Evolutionary conservation across 805 yeast genomes (phyloP), one percentile per base, ranked within the genome.

Genomic region (Scheffersomyces stipitis): DNA sequence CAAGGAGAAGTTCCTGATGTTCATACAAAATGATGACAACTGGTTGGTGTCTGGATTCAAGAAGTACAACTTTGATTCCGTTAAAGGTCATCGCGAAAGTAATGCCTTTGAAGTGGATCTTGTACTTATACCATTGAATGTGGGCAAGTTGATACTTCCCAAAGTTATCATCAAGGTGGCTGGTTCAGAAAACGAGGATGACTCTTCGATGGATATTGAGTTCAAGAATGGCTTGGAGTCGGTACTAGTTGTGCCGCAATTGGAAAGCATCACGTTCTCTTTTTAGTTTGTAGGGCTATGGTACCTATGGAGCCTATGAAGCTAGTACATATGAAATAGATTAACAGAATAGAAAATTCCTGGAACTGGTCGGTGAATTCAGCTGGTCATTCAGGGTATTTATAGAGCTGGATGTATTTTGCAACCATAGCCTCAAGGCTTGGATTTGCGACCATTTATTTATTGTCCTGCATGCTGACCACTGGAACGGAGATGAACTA

Each of bases 41-140:
- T 91, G 98, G 98, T 54, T 88, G 3, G 64, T 89, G 4, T 79
- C 87, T 4, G 98, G 98, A 0, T 69, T 75, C 42, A 79, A 78
- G 41, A 70, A 68, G 38, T 77, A 78, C 30, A 54, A 66, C 8
- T 75, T 88, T 42, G 54, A 64, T 2, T 58, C 73, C 4, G 65
- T 58, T 7, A 41, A 45, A 6, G 26, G 15, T 3, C 46, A 34
- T 35, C 32, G 26, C 18, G 30, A 26, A 6, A 7, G n/a, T 2
- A 39, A 31, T 30, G 33, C 28, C n/a, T 36, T 44, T 17, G 41
- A 38, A 12, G 41, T 69, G 26, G 57, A 70, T 13, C 40, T 89
- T 13, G 62, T 73, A 3, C 58, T 90, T 42, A 72, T 87, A 12
- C 97, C 98, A 1, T 56, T 88, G 36, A 82, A 77, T 42, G 78